Conservation (phyloP, 1,284 basidiomycete species). For the Leccinum angustisporum region DNA sequence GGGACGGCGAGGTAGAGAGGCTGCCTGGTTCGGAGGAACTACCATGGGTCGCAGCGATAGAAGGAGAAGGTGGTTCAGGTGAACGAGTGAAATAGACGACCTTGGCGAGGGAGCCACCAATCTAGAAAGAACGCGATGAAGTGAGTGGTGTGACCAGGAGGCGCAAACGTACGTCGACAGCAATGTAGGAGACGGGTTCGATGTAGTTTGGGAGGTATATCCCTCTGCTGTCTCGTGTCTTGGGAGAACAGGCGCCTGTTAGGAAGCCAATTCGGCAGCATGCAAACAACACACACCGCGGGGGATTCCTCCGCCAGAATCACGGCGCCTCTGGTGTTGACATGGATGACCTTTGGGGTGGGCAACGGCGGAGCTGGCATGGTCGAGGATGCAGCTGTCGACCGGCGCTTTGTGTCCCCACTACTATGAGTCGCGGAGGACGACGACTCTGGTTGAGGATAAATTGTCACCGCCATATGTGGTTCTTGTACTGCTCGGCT, state of each 20-base stretch:
- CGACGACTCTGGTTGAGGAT: background rate
- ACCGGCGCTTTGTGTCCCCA: constrained; percentile 16
- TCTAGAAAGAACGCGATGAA: constrained; percentile 46
- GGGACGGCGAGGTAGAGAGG: constrained; percentile 49
- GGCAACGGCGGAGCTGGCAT: constrained; percentile 52
- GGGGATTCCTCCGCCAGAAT: constrained; percentile 90
- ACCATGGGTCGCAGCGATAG: constrained; percentile 56
- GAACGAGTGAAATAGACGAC: constrained; percentile 98
- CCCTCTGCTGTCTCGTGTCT: constrained; percentile 91
- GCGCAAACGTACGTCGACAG: constrained; percentile 78
- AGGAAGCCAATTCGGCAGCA: constrained; percentile 3
- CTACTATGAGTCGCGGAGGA: constrained; percentile 9
- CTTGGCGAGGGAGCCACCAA: constrained; percentile 97
- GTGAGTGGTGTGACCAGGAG: constrained; percentile 1
- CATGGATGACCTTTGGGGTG: constrained; percentile 74
- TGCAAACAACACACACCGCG: constrained; percentile 57
- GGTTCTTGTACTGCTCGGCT: background rate
- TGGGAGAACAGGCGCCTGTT: background rate
- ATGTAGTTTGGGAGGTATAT: constrained; percentile 97
- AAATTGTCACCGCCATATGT: constrained; percentile 20
- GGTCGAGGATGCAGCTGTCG: constrained; percentile 16
- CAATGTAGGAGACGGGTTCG: constrained; percentile 95
- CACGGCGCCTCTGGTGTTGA: constrained; percentile 85
- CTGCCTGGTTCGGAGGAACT: constrained; percentile 46
- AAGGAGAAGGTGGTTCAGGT: constrained; percentile 70